Conservation (phyloP, 164 flowering plant genomes). For the Vitis rupestris region DNA sequence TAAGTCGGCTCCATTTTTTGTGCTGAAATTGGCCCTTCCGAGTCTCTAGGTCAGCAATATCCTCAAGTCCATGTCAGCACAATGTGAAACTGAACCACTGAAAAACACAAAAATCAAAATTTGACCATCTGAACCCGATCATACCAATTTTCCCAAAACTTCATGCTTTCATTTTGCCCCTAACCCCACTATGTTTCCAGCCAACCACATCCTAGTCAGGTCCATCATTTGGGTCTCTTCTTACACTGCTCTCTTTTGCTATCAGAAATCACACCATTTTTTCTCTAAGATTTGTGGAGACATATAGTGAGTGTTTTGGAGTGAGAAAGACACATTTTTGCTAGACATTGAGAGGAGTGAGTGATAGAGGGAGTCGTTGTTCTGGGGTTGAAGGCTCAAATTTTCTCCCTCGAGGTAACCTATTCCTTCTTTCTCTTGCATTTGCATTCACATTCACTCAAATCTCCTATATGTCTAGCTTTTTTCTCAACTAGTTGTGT, state of each 20-base stretch:
- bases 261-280: slow-evolving; percentile 2
- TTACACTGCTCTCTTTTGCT: slow-evolving; percentile 20
- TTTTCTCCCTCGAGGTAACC: slow-evolving; percentile 13
- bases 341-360: neutral
- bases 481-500: neutral
- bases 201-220: slow-evolving; percentile 24
- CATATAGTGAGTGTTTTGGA: neutral
- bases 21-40: too few relatives aligned
- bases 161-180: too few relatives aligned
- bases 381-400: neutral
- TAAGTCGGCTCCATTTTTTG: too few relatives aligned
- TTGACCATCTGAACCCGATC: too few relatives aligned
- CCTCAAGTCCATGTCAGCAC: too few relatives aligned
- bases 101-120: too few relatives aligned
- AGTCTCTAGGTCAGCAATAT: too few relatives aligned
- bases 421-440: neutral
- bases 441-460: neutral
- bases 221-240: slow-evolving; percentile 26
- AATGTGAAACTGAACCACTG: too few relatives aligned
- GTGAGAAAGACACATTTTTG: neutral
- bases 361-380: neutral
- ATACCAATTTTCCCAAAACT: too few relatives aligned
- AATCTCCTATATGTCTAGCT: neutral
- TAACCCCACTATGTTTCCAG: neutral
- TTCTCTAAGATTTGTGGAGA: slow-evolving; percentile 4